Base-by-base conservation (phyloP, 768 basidiomycete species). In the Lentinula sp. region DNA sequence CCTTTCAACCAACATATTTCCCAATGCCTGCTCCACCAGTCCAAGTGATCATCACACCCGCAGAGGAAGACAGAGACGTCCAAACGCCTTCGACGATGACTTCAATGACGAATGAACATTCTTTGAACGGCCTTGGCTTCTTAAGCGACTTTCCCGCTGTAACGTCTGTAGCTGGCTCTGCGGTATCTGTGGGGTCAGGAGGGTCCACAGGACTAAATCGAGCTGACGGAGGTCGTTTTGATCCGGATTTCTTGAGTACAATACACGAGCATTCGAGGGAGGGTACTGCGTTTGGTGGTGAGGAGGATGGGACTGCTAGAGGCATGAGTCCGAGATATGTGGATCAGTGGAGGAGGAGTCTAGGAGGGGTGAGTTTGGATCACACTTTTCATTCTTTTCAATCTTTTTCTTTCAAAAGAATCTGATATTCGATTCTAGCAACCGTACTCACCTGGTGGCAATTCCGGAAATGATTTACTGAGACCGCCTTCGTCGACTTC, bases 261-360 rank as follows among this genome's bases (percentile, higher is more conserved):
- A 60, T 60, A 51, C 59, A 60, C 42, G 59, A 60, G 53, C 59
- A 60, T 52, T 60, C 59, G 9, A 50, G 59, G 28, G 59, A 60
- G 21, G 59, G 59, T 11, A 51, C 59, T 34, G 31, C 59, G 40
- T 37, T 28, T 31, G 50, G 50, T 18, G 59, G 39, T 3, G 59
- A 59, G n/a, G 57, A 59, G 8, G 45, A 45, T 35, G 11, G 37
- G 18, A 9, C 15, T 35, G 31, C 31, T 18, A 34, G 28, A 21
- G 57, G 46, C 13, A 42, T 21, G n/a, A 34, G 59, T 28, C 50
- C 59, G 39, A 42, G 48, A 23, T n/a, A 46, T 18, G 59, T 60
- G 50, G 59, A 60, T 5, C 37, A 60, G 10, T 60, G 59, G 59
- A 39, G 59, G 18, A 51, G 34, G 48, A 60, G 59, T 52, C 28